Conservation (phyloP, 164 flowering plant genomes). For the Magnolia kwangsiensis region DNA sequence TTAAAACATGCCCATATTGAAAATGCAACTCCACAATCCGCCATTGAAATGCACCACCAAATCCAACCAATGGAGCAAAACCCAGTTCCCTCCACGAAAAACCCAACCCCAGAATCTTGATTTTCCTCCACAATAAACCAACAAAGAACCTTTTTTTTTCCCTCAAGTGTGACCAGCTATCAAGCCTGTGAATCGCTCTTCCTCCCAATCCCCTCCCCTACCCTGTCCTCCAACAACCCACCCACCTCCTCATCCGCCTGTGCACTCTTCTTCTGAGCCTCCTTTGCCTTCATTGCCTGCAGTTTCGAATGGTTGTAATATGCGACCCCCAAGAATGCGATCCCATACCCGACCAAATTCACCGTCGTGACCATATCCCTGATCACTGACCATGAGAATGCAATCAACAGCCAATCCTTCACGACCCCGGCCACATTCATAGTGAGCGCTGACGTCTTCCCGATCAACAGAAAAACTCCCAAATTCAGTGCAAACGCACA, state of each 20-base stretch:
- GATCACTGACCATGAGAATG: conserved; percentile 48
- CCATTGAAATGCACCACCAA: not conserved
- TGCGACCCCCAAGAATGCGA: conserved; percentile 41
- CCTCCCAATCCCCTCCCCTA: conserved; percentile 25
- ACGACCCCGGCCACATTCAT: conserved; percentile 55
- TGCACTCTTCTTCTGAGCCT: conserved; percentile 37
- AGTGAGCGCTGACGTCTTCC: conserved; percentile 43
- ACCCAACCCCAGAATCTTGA: not conserved
- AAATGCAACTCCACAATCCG: not conserved
- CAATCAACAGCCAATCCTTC: conserved; percentile 48
- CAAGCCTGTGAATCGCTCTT: conserved; percentile 22
- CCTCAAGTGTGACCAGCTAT: not conserved
- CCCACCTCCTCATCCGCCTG: conserved; percentile 32
- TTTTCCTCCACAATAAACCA: not conserved
- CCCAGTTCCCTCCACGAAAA: not conserved
- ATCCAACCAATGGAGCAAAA: conserved; percentile 5
- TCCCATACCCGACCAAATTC: conserved; percentile 40
- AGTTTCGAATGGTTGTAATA: conserved; percentile 45
- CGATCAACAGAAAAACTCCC: conserved; percentile 39
- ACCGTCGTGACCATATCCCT: conserved; percentile 37
- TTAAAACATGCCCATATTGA: not conserved
- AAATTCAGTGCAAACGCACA: conserved; percentile 43
- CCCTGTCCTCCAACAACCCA: conserved; percentile 37
- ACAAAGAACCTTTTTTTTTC: not conserved
- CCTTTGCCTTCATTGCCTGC: conserved; percentile 44